Conservation (phyloP, 2,329 filamentous ascomycete species). For the Juglanconis juglandina region DNA sequence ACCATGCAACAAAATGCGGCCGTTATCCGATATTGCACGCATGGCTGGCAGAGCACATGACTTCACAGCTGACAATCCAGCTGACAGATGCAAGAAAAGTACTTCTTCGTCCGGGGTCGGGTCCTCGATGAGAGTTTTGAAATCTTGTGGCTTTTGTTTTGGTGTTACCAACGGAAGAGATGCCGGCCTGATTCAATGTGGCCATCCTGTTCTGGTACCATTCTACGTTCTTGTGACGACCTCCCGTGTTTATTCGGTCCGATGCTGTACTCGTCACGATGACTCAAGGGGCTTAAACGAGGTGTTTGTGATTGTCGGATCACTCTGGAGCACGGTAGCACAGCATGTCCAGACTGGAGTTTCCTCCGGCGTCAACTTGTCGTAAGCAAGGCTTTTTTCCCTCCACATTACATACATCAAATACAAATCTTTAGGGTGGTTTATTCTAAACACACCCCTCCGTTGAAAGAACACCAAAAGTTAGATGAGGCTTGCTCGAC, state of each 20-base stretch:
- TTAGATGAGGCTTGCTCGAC: background rate
- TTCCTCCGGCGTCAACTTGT: no score
- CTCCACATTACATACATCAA: background rate
- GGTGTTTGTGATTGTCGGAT: background rate
- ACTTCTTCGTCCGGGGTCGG: background rate
- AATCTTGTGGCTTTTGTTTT: background rate
- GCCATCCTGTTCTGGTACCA: background rate
- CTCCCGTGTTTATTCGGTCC: background rate
- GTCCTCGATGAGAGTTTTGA: background rate
- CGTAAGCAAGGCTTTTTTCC: no score
- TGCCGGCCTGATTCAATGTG: background rate
- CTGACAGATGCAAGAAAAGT: background rate
- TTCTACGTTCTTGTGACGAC: background rate
- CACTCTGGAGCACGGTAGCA: background rate
- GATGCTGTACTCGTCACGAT: background rate
- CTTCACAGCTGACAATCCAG: background rate
- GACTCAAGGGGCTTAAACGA: background rate
- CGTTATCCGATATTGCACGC: background rate
- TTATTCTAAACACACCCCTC: background rate
- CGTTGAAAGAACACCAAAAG: no score
- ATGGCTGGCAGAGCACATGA: constrained; percentile 8
- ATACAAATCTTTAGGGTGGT: no score
- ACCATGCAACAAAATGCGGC: background rate
- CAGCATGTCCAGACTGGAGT: background rate
- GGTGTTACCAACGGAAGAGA: background rate